phyloP scores from a whole-genome alignment of 108 stramenopile genomes.

The Aurantiochytrium sp. region DNA sequence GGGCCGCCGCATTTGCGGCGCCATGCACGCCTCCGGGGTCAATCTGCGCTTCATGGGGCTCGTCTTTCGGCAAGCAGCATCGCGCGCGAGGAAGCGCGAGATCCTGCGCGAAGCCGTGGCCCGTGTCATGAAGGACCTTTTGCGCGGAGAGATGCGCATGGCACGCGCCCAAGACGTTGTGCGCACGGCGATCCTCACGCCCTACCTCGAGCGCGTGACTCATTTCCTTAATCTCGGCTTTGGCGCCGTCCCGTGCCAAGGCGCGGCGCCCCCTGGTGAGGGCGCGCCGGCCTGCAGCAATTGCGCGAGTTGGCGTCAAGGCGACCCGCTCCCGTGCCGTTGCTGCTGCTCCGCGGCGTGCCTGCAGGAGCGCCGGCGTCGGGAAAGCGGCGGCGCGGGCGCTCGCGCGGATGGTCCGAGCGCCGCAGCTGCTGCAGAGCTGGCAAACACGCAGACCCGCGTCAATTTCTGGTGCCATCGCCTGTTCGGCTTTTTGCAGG shows the following conservation, averaged over 20 bases:
- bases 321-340: neutral
- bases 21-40: neutral
- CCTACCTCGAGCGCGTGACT: neutral
- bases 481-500: neutral
- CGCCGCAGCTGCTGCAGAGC: neutral
- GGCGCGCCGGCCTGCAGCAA: neutral
- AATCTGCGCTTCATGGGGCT: neutral
- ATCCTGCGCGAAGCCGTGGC: neutral
- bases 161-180: neutral
- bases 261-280: neutral
- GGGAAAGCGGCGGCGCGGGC: no score
- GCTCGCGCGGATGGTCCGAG: no score
- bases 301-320: neutral
- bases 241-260: neutral
- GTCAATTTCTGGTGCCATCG: neutral
- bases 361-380: no score
- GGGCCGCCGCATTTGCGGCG: neutral
- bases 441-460: neutral
- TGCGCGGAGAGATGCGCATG: slow-evolving; percentile 8
- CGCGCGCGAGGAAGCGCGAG: neutral
- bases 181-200: neutral
- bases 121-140: neutral
- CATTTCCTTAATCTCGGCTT: neutral
- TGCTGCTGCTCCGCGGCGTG: neutral
- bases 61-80: neutral